Evolutionary conservation across 2,329 filamentous ascomycete species (phyloP), one percentile per base, ranked within the genome.

Genomic region (Gremmenia infestans): DNA sequence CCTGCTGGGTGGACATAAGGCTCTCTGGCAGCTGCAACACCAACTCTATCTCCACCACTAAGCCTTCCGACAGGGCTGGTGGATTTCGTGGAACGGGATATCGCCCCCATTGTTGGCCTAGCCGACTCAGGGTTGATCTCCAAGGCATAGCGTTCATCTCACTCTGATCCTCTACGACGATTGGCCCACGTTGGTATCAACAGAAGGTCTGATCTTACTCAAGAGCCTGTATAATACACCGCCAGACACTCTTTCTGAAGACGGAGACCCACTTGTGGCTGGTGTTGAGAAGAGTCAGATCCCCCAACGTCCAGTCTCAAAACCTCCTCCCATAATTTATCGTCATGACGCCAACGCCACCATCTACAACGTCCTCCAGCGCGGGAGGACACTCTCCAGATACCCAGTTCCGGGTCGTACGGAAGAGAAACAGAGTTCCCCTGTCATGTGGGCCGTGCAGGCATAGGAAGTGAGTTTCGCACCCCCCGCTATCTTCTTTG

Each of bases 391-490:
- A 88, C 60, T 96, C 91, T 46, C 91, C 92, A 36, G 90, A 96
- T 71, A 84, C 89, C 52, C 88, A 93, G 63, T 96, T 89, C 68
- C 84, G 90, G 65, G 87, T 97, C 50, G 89, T 97, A 57, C 86
- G 93, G 63, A 96, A 95, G 76, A 84, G 93, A 71, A 97, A 97
- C 69, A 81, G 93, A 57, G 87, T 97, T 15, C 93, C 93, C 48
- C 78, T 97, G 50, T 97, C 91, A 67, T 97, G 93, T 72, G 89
- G 87, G 63, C 90, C 92, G 35, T 97, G 93, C 73, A 82, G 93
- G 69, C 89, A 92, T 67, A 86, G 92, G 76, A 97, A 97, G 89
- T 94, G 76, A 76, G 81, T 71, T 37, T 42, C 28, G 28, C 45
- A 46, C 55, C 55, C 55, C 55, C 49, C 42, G 14, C 11, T 28